Evolutionary conservation across 2,329 filamentous ascomycete species (phyloP).

Genomic region (Plectosphaerella plurivora): DNA sequence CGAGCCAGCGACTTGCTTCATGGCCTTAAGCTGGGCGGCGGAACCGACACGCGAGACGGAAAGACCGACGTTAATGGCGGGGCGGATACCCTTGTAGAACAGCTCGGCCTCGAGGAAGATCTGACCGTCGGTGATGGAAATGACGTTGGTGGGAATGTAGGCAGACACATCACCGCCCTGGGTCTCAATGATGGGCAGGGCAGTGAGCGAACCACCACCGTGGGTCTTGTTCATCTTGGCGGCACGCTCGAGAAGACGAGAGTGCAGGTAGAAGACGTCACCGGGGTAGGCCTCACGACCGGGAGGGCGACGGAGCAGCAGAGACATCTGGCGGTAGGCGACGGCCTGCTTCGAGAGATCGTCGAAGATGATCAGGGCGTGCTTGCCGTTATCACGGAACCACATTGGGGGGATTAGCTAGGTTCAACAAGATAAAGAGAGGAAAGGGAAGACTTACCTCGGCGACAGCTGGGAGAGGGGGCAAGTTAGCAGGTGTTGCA

Average conservation of each 20-base stretch:
- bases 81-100: slow-evolving; percentile 99
- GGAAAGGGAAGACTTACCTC: no score
- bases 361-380: slow-evolving; percentile 87
- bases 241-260: slow-evolving; percentile 97
- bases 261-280: slow-evolving; percentile 99
- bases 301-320: slow-evolving; percentile 93
- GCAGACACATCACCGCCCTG: slow-evolving; percentile 99
- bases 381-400: slow-evolving; percentile 82
- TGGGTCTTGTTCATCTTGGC: slow-evolving; percentile 94
- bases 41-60: slow-evolving; percentile 99
- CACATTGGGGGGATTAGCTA: no score
- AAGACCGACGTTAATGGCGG: slow-evolving; percentile 99
- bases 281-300: slow-evolving; percentile 99
- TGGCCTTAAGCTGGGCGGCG: slow-evolving; percentile 98
- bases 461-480: no score
- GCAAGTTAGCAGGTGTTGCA: no score
- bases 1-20: slow-evolving; percentile 99
- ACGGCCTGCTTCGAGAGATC: slow-evolving; percentile 98
- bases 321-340: slow-evolving; percentile 97
- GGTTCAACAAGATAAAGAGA: background rate
- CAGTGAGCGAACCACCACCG: slow-evolving; percentile 94
- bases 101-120: slow-evolving; percentile 99
- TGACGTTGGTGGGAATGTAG: slow-evolving; percentile 99
- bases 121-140: slow-evolving; percentile 99
- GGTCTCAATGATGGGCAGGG: slow-evolving; percentile 96